These are phyloP conservation scores for Castanospermum australe DNA, from an alignment of 306 rosid species.

Conservation along the genomic window DNA sequence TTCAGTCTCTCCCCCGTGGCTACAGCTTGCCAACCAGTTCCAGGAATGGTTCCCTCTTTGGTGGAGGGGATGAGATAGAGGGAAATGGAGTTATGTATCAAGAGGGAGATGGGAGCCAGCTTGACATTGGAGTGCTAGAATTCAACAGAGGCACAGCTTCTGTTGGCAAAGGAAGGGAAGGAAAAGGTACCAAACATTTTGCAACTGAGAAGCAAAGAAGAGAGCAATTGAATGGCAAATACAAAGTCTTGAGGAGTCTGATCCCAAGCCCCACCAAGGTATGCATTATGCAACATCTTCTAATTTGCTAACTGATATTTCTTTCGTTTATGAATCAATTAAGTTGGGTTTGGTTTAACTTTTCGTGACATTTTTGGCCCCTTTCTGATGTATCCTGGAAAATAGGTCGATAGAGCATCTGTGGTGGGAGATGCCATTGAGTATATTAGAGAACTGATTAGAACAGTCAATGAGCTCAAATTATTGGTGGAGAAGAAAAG, in stretches of 20 bases:
- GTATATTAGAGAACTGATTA: conserved; percentile 69
- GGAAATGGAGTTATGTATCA: too few relatives aligned
- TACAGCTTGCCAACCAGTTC: conserved; percentile 60
- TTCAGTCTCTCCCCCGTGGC: conserved; percentile 73
- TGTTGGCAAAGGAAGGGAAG: conserved; percentile 55
- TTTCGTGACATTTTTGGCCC: not conserved
- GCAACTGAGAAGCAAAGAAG: conserved; percentile 80
- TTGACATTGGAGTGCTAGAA: conserved; percentile 74
- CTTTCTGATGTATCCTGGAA: not conserved
- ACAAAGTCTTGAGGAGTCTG: conserved; percentile 45
- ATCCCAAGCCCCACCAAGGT: conserved; percentile 88
- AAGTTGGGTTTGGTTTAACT: not conserved
- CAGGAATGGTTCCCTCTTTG: conserved; percentile 58
- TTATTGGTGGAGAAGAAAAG: conserved; percentile 78
- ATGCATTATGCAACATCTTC: not conserved
- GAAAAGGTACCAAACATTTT: conserved; percentile 58
- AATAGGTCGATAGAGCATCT: conserved; percentile 79
- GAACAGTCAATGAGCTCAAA: conserved; percentile 74
- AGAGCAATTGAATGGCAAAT: conserved; percentile 67
- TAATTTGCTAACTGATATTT: not conserved
- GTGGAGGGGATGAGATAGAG: conserved; percentile 66
- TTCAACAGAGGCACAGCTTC: conserved; percentile 57
- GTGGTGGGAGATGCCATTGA: conserved; percentile 86
- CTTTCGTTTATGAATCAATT: conserved; percentile 2
- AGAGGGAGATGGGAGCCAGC: conserved; percentile 29